phyloP scores from a whole-genome alignment of 768 basidiomycete species.

The Candolleomyces aberdarensis region DNA sequence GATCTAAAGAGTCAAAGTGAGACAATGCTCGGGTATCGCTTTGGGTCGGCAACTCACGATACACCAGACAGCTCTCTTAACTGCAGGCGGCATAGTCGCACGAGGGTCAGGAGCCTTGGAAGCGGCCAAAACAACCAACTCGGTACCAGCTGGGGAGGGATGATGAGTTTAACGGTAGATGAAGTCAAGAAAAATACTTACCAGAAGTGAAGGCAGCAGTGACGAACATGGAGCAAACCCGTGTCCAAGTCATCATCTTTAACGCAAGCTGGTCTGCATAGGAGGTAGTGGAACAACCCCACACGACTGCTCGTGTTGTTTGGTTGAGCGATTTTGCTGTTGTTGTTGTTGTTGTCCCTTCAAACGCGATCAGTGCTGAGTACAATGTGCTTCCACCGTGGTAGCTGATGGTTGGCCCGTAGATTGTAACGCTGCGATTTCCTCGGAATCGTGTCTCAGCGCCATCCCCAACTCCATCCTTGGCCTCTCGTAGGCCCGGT shows the following conservation, averaged over 20 bases:
- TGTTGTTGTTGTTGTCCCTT: conserved; percentile 47
- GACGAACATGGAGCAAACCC: conserved; percentile 51
- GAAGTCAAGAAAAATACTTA: conserved; percentile 11
- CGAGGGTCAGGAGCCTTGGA: conserved; percentile 47
- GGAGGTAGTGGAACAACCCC: conserved; percentile 56
- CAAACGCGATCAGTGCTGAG: conserved; percentile 52
- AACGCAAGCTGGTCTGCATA: conserved; percentile 45
- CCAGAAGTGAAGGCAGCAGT: conserved; percentile 42
- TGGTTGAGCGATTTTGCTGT: conserved; percentile 51
- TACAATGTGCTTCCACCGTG: conserved; percentile 37
- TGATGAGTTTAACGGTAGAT: not conserved
- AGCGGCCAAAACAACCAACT: conserved; percentile 44
- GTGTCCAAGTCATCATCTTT: conserved; percentile 60
- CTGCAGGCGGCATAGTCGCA: conserved; percentile 40
- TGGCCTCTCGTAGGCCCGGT: too few species aligned
- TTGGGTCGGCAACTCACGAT: conserved; percentile 14
- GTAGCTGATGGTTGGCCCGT: conserved; percentile 41
- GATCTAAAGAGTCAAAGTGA: conserved; percentile 14
- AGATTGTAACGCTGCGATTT: conserved; percentile 47
- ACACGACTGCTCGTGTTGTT: conserved; percentile 41
- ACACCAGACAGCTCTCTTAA: conserved; percentile 49
- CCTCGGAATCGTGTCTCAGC: conserved; percentile 41
- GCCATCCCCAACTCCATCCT: too few species aligned
- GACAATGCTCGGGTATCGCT: not conserved
- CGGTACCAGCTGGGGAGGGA: conserved; percentile 36